phyloP scores from a whole-genome alignment of 2,329 filamentous ascomycete species.

The Podosphaera leucotricha region DNA sequence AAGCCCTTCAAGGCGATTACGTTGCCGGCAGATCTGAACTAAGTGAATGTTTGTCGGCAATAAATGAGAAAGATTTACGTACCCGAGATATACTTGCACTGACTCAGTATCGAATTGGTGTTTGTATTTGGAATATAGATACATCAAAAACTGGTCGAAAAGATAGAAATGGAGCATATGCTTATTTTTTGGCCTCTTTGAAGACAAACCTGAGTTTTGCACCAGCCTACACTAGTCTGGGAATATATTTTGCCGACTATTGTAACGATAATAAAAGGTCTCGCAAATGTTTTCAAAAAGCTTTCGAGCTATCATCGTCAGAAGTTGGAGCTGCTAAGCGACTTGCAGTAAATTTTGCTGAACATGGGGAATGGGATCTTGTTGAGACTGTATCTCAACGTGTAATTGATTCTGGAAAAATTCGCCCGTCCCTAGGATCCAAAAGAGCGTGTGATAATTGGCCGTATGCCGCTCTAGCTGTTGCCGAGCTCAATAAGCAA shows the following conservation, averaged over 20 bases:
- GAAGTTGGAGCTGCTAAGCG: constrained; percentile 75
- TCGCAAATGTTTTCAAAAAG: constrained; percentile 86
- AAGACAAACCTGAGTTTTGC: constrained; percentile 75
- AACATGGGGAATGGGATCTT: constrained; percentile 84
- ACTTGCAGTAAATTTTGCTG: constrained; percentile 64
- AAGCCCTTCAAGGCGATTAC: constrained; percentile 60
- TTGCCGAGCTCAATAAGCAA: constrained; percentile 84
- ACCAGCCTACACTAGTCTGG: constrained; percentile 74
- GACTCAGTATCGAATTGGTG: constrained; percentile 66
- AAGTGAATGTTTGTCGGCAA: constrained; percentile 39
- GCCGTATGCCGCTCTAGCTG: constrained; percentile 83
- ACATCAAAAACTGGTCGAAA: constrained; percentile 51
- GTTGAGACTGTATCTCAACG: constrained; percentile 82
- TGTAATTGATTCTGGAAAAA: constrained; percentile 84
- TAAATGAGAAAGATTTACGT: constrained; percentile 36
- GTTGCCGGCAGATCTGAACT: constrained; percentile 42
- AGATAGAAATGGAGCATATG: constrained; percentile 60
- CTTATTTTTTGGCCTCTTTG: constrained; percentile 59
- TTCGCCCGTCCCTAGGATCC: constrained; percentile 71
- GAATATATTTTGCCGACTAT: constrained; percentile 80
- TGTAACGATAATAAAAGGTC: constrained; percentile 68
- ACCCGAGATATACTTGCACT: constrained; percentile 56
- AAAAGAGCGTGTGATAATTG: constrained; percentile 86
- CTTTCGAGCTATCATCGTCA: constrained; percentile 70
- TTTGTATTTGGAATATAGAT: constrained; percentile 70